Conservation (phyloP, 306 rosid species). For the Sphenostylis stenocarpa region DNA sequence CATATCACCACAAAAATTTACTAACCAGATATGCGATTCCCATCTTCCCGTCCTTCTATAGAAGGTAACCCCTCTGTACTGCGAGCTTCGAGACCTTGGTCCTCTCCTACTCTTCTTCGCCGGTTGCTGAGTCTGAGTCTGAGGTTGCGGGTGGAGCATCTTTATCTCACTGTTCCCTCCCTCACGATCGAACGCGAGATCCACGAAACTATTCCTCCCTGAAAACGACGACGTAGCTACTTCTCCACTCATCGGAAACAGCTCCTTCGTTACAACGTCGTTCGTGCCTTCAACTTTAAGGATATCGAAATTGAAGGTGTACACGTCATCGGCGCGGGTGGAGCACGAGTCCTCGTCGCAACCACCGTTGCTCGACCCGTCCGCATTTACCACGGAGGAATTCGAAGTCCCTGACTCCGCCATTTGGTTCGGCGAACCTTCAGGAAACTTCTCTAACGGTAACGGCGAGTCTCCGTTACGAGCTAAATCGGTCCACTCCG, state of each 20-base stretch:
- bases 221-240: slow-evolving; percentile 46
- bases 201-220: slow-evolving; percentile 50
- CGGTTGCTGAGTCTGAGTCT: slow-evolving; percentile 26
- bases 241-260: slow-evolving; percentile 56
- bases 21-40: slow-evolving; percentile 99
- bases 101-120: slow-evolving; percentile 54
- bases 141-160: slow-evolving; percentile 40
- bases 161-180: slow-evolving; percentile 46
- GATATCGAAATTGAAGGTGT: slow-evolving; percentile 73
- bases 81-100: slow-evolving; percentile 98
- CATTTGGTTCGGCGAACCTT: slow-evolving; percentile 68
- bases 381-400: slow-evolving; percentile 95
- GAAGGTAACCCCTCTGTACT: slow-evolving; percentile 96
- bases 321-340: slow-evolving; percentile 64
- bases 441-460: slow-evolving; percentile 44
- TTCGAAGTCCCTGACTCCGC: slow-evolving; percentile 94
- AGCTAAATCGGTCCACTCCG: slow-evolving; percentile 53
- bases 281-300: slow-evolving; percentile 54
- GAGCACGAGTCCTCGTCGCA: slow-evolving; percentile 86
- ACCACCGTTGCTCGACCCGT: slow-evolving; percentile 66
- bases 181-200: slow-evolving; percentile 54
- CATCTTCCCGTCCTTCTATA: slow-evolving; percentile 98
- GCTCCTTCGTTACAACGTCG: slow-evolving; percentile 65
- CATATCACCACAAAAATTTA: slow-evolving; percentile 26
- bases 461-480: slow-evolving; percentile 44